Base-by-base conservation (phyloP, 225 moss, liverwort and hornwort species). In the Climacium dendroides region DNA sequence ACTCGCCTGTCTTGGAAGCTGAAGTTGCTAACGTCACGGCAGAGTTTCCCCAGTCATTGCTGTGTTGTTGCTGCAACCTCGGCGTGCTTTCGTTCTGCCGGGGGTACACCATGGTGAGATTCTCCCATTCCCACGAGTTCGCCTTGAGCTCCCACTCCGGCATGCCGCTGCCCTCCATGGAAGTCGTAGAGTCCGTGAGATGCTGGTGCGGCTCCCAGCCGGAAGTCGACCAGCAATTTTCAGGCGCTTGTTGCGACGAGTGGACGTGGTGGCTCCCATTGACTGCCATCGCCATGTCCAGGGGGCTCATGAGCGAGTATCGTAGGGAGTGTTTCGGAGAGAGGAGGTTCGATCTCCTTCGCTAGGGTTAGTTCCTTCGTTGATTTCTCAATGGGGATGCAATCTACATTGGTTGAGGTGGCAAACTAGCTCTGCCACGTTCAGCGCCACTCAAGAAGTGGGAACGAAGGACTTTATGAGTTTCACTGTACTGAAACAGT, bases 121-220 rank as follows among this genome's bases (percentile, higher is more conserved):
- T 92, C 72, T 95, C 96, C 97, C 96, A 96, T 66, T 97, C 94
- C 97, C 96, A 97, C 24, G 94, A 83, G 85, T 89, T 89, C 34
- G 90, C 88, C 87, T 97, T 96, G 32, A 95, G 85, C 81, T 97
- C 97, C 97, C 97, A 97, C 23, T 95, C 97, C 76, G 90, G 88
- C 85, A 88, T 88, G 66, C 92, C 96, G 53, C 94, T 90, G 80
- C 85, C 92, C 83, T 94, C 94, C 83, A 94, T 91, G 74, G 91
- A 89, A 20, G 88, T 84, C 72, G 91, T 86, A 18, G 94, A 90
- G 81, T 94, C 94, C 45, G 91, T 78, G 64, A 86, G 89, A 37
- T 84, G 86, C 67, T 90, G 92, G 24, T 85, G 85, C 75, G 90
- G 87, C 88, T 92, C 94, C 92, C 92, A 94, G 41, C 70, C 88